Conservation (phyloP, 495 filamentous ascomycete species). For the Oleoguttula mirabilis region DNA sequence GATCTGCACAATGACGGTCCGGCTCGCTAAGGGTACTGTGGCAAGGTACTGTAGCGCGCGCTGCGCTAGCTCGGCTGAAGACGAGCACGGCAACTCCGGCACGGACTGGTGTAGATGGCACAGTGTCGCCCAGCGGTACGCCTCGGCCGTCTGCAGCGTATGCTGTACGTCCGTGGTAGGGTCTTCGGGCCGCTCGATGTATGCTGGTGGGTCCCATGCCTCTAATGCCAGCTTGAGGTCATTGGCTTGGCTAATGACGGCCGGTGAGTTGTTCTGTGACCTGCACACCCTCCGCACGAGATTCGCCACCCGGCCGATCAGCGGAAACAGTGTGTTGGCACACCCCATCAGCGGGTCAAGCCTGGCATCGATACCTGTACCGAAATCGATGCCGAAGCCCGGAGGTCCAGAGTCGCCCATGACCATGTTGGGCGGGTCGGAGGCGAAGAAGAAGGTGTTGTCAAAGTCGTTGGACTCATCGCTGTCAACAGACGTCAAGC, state of each 20-base stretch:
- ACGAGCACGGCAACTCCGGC: slow-evolving; percentile 55
- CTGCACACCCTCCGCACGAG: slow-evolving; percentile 54
- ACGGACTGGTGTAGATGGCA: slow-evolving; percentile 69
- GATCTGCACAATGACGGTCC: slow-evolving; percentile 63
- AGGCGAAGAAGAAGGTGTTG: slow-evolving; percentile 22
- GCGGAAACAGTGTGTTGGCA: slow-evolving; percentile 58
- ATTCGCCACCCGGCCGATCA: slow-evolving; percentile 58
- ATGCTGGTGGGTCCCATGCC: slow-evolving; percentile 47
- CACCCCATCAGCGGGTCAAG: slow-evolving; percentile 71
- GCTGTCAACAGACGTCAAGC: slow-evolving; percentile 54
- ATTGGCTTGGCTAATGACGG: slow-evolving; percentile 52
- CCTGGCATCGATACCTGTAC: slow-evolving; percentile 34
- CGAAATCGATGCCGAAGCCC: slow-evolving; percentile 22
- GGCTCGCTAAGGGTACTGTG: slow-evolving; percentile 49
- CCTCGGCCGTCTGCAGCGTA: slow-evolving; percentile 58
- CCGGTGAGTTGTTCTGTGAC: slow-evolving; percentile 45
- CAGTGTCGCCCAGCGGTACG: slow-evolving; percentile 65
- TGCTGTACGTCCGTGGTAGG: slow-evolving; percentile 52
- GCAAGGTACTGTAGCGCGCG: slow-evolving; percentile 50
- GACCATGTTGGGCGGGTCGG: slow-evolving; percentile 18
- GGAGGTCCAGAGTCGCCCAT: slow-evolving; percentile 12
- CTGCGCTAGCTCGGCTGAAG: slow-evolving; percentile 48
- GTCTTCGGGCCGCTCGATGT: slow-evolving; percentile 50
- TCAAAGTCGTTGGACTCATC: slow-evolving; percentile 46
- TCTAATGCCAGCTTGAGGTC: slow-evolving; percentile 53